A percentile compares a stretch with the other conserved stretches of the same genome.
phyloP scores from a whole-genome alignment of 2,329 filamentous ascomycete species.

The Venturia pyrina region DNA sequence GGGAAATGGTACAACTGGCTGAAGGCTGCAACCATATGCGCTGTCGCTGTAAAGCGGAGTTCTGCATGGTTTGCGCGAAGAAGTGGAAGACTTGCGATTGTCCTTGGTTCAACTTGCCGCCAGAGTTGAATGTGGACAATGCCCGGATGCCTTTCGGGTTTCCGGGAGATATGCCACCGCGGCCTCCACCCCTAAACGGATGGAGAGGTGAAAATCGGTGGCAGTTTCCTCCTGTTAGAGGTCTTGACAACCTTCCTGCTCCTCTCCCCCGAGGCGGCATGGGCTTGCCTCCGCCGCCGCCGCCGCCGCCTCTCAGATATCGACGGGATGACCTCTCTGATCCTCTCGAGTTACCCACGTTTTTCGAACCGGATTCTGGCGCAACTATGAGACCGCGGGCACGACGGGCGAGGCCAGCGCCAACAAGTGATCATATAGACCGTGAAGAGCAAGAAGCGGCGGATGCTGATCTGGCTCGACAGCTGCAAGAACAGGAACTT shows the following conservation, averaged over 20 bases:
- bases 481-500: slow-evolving; percentile 36
- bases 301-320: neutral
- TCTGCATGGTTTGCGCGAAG: slow-evolving; percentile 75
- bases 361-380: neutral
- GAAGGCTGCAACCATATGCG: slow-evolving; percentile 86
- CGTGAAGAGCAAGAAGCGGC: slow-evolving; percentile 35
- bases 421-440: slow-evolving; percentile 16
- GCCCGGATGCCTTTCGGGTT: slow-evolving; percentile 38
- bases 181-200: neutral
- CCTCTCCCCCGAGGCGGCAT: slow-evolving; percentile 14
- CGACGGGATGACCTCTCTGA: neutral
- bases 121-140: slow-evolving; percentile 43
- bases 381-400: neutral
- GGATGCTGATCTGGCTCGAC: slow-evolving; percentile 42
- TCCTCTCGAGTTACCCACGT: neutral
- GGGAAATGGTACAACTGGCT: slow-evolving; percentile 63
- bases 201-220: neutral
- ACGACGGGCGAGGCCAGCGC: neutral
- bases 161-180: slow-evolving; percentile 18
- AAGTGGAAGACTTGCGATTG: slow-evolving; percentile 81
- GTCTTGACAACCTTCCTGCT: neutral
- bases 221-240: neutral
- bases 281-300: neutral
- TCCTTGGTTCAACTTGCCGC: slow-evolving; percentile 61
- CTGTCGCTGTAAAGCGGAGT: slow-evolving; percentile 69